A percentile compares a stretch with the other conserved stretches of the same genome.
Conservation (phyloP, 2,329 filamentous ascomycete genomes). For the Dryadomyces sulphureus region DNA sequence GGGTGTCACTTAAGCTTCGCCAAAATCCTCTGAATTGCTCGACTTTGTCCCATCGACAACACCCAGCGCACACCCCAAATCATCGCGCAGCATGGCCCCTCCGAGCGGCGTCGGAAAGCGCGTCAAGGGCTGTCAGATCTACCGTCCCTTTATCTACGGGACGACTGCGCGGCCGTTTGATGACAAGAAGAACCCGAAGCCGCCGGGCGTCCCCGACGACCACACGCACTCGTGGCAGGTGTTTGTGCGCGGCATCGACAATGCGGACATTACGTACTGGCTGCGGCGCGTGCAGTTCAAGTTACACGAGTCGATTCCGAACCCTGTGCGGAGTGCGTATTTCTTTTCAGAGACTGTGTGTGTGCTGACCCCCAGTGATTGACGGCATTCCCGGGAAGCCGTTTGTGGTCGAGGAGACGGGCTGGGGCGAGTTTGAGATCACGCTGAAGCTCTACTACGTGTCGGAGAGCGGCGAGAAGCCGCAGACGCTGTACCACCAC, state of each 20-base stretch:
- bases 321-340: constrained; percentile 60
- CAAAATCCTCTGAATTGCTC: neutral
- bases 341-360: neutral
- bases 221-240: constrained; percentile 97
- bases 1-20: neutral
- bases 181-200: constrained; percentile 62
- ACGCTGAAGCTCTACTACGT: constrained; percentile 90
- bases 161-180: constrained; percentile 69
- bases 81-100: constrained; percentile 39
- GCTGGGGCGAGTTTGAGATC: constrained; percentile 97
- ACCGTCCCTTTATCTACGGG: constrained; percentile 56
- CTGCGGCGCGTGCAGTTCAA: constrained; percentile 96
- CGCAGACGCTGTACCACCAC: constrained; percentile 88
- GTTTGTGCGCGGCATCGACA: constrained; percentile 80
- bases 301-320: constrained; percentile 90
- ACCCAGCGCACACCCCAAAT: neutral
- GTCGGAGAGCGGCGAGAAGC: constrained; percentile 77
- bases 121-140: constrained; percentile 50
- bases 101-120: constrained; percentile 44
- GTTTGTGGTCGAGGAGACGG: constrained; percentile 81
- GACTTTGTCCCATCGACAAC: neutral
- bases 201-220: constrained; percentile 63
- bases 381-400: constrained; percentile 54
- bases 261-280: constrained; percentile 88
- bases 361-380: constrained; percentile 31